Base-by-base conservation (phyloP, 1,284 basidiomycete species). In the Melanopsichium pennsylvanicum region DNA sequence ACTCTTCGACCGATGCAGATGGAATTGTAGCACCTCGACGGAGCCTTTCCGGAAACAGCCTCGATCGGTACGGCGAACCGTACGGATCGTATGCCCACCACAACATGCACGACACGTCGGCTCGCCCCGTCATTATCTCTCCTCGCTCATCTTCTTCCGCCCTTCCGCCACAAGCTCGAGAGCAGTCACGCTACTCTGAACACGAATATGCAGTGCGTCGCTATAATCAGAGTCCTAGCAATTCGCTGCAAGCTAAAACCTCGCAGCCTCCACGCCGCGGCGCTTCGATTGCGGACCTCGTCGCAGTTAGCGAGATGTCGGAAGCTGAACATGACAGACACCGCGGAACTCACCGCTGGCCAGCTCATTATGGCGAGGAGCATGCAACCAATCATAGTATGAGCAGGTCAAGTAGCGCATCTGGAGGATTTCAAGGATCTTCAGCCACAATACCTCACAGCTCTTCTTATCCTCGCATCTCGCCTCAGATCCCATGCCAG, bases 331-430 rank as follows among this genome's bases (percentile, higher is more conserved):
- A 58, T 23, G 56, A 59, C 18, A 37, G 42, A 15, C 56, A 57
- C 15, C 46, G 50, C 15, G 37, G 38, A 21, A 50, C 36, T 13
- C 38, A 47, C 27, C 31, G 50, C 9, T 48, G 47, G 18, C 34
- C 49, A 2, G 16, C 34, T 6, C 66, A 58, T 7, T 48, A 44
- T 13, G 40, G 33, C 19, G 61, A 70, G 3, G 60, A 63, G 4
- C 10, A 11, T 12, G 15, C 18, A 0, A 35, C 35, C n/a, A 55
- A 45, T 32, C 44, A 32, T 15, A 64, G 61, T 41, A 70, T 70
- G 67, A 70, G 67, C 40, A 37, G 67, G 6, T 64, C 67, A 16
- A 61, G 60, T 43, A 70, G 67, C 38, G 43, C 56, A 10, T 64
- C 67, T 6, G 61, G 52, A 7, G 42, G 39, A 4, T 40, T 67